A percentile compares a stretch with the other conserved stretches of the same genome.
These are phyloP conservation scores for Colletotrichum higginsianum DNA, from an alignment of 2,329 filamentous ascomycete species.

Conservation along the genomic window DNA sequence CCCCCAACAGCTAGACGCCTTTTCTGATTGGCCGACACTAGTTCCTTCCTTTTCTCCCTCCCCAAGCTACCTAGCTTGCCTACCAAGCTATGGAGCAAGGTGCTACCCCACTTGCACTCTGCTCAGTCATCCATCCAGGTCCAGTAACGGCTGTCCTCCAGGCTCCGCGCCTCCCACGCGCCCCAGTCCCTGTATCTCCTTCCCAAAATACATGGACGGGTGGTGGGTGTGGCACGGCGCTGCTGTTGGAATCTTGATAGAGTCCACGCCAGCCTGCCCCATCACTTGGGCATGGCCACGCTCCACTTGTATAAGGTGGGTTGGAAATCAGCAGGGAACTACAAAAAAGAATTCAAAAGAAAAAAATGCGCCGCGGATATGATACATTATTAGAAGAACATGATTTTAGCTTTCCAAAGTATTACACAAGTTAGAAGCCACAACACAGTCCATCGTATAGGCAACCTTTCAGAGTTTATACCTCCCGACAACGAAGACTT, in stretches of 20 bases:
- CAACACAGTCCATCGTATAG: constrained; percentile 11
- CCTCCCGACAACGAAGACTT: background rate
- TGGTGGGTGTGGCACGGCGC: constrained; percentile 1
- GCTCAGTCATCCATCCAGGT: constrained; percentile 11
- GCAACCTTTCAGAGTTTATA: constrained; percentile 8
- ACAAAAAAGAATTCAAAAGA: background rate
- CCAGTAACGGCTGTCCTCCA: background rate
- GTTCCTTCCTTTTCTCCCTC: constrained; percentile 2
- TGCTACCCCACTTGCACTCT: background rate
- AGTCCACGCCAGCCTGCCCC: constrained; percentile 6
- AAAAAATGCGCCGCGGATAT: background rate
- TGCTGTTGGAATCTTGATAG: background rate
- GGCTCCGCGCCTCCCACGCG: constrained; percentile 10
- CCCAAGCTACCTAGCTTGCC: too few relatives aligned
- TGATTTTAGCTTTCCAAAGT: too few relatives aligned
- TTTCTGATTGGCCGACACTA: constrained; percentile 6
- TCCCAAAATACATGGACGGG: constrained; percentile 3
- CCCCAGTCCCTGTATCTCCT: background rate
- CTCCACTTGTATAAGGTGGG: background rate
- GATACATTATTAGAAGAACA: background rate
- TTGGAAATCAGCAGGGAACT: background rate
- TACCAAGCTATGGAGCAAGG: background rate
- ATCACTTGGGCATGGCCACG: background rate
- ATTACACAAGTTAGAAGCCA: background rate
- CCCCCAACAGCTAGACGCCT: background rate